Evolutionary conservation across 169 alveolate genomes (phyloP), one percentile per base, ranked within the genome.

Genomic region (Babesia bovis): DNA sequence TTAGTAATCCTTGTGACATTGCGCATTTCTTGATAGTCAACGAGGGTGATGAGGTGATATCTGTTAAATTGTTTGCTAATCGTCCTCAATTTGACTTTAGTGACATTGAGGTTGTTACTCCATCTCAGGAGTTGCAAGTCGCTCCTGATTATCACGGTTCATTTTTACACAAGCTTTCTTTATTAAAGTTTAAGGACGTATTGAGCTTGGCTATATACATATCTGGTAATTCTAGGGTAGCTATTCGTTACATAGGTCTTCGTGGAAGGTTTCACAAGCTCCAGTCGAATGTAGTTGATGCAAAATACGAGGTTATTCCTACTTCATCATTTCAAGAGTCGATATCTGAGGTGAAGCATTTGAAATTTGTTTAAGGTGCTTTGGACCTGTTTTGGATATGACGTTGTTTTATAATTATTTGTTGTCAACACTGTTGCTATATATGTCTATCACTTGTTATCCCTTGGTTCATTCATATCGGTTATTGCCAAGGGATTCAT

Each of bases 121-220:
- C 88, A 13, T 49, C 84, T 36, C 84, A 57, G 40, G 60, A 53
- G 28, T 56, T 81, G 23, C 40, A 49, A 28, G 21, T 81, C 23
- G 78, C 84, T 21, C 88, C 83, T 5, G 88, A 81, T 36, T n/a
- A 15, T 21, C 88, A 81, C 81, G 88, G 88, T 25, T 81, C 88
- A 12, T 63, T 71, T 25, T 23, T 81, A 10, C 83, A 81, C 65
- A 30, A 38, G 33, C 72, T 81, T 25, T 23, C 61, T 26, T 23
- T 65, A 7, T n/a, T 42, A 12, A 72, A 81, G 79, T 81, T 81
- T 25, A 81, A 30, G 45, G 74, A 72, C 66, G 60, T 72, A 4
- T 13, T 28, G 4, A 55, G 71, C 30, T 55, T 81, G 71, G 81
- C 88, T 15, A n/a, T 81, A 0, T 30, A 70, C 60, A 58, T 81